Evolutionary conservation across 257 asterid genomes (phyloP).

Genomic region (Dorcoceras hygrometricum): DNA sequence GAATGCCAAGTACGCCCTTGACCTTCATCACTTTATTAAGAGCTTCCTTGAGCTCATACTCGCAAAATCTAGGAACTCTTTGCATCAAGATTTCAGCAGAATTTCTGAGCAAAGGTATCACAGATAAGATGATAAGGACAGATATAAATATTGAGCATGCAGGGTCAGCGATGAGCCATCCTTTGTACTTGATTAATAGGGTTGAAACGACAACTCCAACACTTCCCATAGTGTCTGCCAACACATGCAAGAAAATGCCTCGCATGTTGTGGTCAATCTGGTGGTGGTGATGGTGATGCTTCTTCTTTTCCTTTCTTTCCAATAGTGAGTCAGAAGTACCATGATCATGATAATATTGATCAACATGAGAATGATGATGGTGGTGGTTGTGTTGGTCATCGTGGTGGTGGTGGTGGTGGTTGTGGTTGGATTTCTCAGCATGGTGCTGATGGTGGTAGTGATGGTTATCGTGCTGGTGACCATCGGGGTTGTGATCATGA

Average conservation of each 20-base stretch:
- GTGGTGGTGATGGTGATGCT: slow-evolving; percentile 71
- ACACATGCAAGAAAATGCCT: slow-evolving; percentile 93
- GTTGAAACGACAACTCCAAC: slow-evolving; percentile 91
- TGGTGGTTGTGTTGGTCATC: slow-evolving; percentile 6
- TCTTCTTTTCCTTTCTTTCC: slow-evolving; percentile 33
- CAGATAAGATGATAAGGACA: slow-evolving; percentile 69
- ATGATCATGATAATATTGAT: slow-evolving; percentile 26
- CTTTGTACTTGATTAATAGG: slow-evolving; percentile 84
- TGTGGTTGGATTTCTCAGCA: slow-evolving; percentile 22
- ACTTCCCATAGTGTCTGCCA: slow-evolving; percentile 97
- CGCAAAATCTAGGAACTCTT: slow-evolving; percentile 80
- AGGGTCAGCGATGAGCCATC: slow-evolving; percentile 96
- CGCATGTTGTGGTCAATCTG: slow-evolving; percentile 98
- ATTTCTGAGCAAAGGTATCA: slow-evolving; percentile 85
- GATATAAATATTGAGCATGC: slow-evolving; percentile 95
- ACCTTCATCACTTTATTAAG: slow-evolving; percentile 47
- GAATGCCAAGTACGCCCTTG: slow-evolving; percentile 65
- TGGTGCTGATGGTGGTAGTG: neutral
- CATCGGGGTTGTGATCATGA: slow-evolving; percentile 27
- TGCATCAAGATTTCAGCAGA: slow-evolving; percentile 87
- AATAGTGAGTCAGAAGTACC: slow-evolving; percentile 25
- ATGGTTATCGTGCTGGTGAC: slow-evolving; percentile 4
- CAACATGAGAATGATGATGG: slow-evolving; percentile 18
- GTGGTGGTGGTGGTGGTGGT: slow-evolving; percentile 29
- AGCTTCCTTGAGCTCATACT: slow-evolving; percentile 62